Base-by-base conservation (phyloP, 495 filamentous ascomycete genomes). In the Penicillium daleae region DNA sequence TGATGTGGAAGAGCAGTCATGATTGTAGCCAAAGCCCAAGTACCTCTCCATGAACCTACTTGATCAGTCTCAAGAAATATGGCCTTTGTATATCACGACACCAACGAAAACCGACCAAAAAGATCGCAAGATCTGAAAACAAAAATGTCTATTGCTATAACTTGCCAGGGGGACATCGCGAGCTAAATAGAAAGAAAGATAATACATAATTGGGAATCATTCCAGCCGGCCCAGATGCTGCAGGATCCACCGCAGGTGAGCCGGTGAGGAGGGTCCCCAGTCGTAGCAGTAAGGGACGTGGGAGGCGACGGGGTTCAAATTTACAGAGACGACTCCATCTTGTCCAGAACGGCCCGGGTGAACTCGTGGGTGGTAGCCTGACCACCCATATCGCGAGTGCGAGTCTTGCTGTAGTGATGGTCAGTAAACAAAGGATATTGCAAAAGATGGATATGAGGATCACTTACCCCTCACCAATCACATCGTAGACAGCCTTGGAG, bases 301-400 rank as follows among this genome's bases (percentile, higher is more conserved):
- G 59, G 61, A 58, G 48, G 55, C 27, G 59, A 53, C 24, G 53
- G 50, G 49, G 40, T 57, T 44, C 27, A 67, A 64, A 71, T 72
- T 76, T 77, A 81, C 71, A 81, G 67, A 73, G 76, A 69, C 64
- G 78, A 71, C 81, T 98, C 93, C 95, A 99, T 97, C 81, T 94
- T 90, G 77, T 89, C 84, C 68, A 99, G 82, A 67, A 99, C 89
- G 65, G 96, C 94, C 49, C 90, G 83, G 67, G 96, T 98, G 81
- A 98, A 99, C 72, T 97, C 88, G 74, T 98, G 90, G 64, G 92
- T 99, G 72, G 89, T 91, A 71, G 85, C 84, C 59, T 88, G 82
- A 72, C 95, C 95, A 67, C 93, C 92, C 95, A 99, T 97, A 73
- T 99, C 95, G 66, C 87, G 89, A 57, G 95, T 99, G 63, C 92